phyloP scores from a whole-genome alignment of 345 rosid genomes.

The Eucalyptus virginea region DNA sequence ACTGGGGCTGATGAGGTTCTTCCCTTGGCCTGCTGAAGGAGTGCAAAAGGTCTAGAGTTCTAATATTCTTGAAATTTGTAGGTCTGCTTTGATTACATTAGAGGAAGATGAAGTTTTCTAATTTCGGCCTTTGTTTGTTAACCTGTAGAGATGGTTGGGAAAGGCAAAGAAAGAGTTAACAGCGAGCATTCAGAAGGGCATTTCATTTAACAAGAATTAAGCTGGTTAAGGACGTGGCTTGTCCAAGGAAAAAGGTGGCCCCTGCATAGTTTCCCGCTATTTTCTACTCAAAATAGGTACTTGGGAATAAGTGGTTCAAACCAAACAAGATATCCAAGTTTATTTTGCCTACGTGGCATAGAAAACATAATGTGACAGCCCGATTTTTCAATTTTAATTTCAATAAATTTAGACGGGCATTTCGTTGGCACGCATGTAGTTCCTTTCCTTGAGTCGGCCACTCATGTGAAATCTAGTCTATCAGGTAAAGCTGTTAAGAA shows the following conservation, averaged over 20 bases:
- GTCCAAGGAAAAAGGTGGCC: not conserved
- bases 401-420: no score
- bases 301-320: not conserved
- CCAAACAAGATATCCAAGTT: not conserved
- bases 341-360: no score
- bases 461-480: no score
- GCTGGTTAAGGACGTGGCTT: not conserved
- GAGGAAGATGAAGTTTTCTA: not conserved
- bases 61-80: not conserved
- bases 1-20: constrained; percentile 52
- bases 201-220: constrained; percentile 47
- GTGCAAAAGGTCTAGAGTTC: constrained; percentile 47
- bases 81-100: not conserved
- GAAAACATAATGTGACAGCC: no score
- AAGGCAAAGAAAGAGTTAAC: constrained; percentile 77
- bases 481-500: no score
- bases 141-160: constrained; percentile 34
- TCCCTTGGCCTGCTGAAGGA: constrained; percentile 70
- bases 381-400: no score
- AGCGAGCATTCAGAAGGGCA: constrained; percentile 39
- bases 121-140: no score
- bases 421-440: no score
- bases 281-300: not conserved
- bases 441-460: no score
- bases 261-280: not conserved